phyloP scores from a whole-genome alignment of 305 asterid species.

The Andrographis paniculata region DNA sequence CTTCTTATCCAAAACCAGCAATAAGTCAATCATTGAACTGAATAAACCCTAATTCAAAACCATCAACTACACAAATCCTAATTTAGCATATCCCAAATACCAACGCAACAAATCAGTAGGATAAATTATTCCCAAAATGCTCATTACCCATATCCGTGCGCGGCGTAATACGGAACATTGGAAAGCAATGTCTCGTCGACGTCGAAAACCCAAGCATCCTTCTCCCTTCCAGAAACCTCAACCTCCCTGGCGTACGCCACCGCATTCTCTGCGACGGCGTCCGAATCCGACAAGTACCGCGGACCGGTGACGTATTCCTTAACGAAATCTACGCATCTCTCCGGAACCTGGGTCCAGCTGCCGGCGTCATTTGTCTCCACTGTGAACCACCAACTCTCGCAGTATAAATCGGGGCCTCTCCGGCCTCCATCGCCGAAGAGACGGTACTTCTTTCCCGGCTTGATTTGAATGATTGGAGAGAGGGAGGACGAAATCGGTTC shows the following conservation, averaged over 20 bases:
- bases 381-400: slow-evolving; percentile 75
- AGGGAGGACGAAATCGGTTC: slow-evolving; percentile 22
- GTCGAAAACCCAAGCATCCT: slow-evolving; percentile 72
- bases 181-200: slow-evolving; percentile 70
- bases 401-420: slow-evolving; percentile 26
- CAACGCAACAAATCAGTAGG: not conserved
- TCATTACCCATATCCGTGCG: slow-evolving; percentile 60
- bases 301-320: slow-evolving; percentile 46
- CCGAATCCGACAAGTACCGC: slow-evolving; percentile 43
- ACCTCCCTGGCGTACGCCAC: slow-evolving; percentile 37
- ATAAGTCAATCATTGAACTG: not conserved
- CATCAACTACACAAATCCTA: not conserved
- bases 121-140: not conserved
- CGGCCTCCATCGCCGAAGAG: slow-evolving; percentile 19
- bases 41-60: not conserved
- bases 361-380: slow-evolving; percentile 78
- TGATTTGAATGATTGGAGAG: slow-evolving; percentile 30
- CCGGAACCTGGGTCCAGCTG: slow-evolving; percentile 42
- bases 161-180: slow-evolving; percentile 53
- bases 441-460: slow-evolving; percentile 18
- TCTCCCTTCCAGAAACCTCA: slow-evolving; percentile 32
- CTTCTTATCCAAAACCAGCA: not conserved
- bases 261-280: slow-evolving; percentile 52
- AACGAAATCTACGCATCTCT: slow-evolving; percentile 40
- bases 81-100: not conserved